phyloP scores from a whole-genome alignment of 345 rosid species.

The Salix brachista region DNA sequence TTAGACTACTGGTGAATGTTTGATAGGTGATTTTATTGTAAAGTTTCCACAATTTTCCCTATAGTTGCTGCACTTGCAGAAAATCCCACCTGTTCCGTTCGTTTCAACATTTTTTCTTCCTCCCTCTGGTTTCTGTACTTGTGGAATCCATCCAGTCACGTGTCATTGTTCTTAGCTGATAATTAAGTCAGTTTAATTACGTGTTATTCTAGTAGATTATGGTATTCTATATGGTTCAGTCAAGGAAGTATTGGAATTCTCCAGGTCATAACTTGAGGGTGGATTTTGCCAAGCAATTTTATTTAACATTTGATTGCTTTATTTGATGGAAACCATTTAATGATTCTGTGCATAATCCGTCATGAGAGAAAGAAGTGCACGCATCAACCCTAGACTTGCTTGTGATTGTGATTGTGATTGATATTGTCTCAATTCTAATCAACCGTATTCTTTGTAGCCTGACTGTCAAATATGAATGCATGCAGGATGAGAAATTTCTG shows the following conservation, averaged over 20 bases:
- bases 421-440: no score
- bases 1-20: conserved; percentile 18
- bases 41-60: conserved; percentile 15
- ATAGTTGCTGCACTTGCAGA: not conserved
- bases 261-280: not conserved
- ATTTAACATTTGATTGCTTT: not conserved
- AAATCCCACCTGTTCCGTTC: not conserved
- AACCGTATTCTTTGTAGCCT: no score
- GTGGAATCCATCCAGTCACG: conserved; percentile 14
- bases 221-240: not conserved
- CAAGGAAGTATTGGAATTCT: not conserved
- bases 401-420: not conserved
- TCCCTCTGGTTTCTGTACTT: not conserved
- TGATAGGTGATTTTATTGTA: conserved; percentile 33
- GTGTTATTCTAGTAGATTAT: not conserved
- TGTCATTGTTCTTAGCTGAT: conserved; percentile 8
- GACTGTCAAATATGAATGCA: no score
- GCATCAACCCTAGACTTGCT: not conserved
- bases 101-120: not conserved
- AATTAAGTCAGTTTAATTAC: not conserved
- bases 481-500: not conserved
- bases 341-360: not conserved
- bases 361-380: not conserved
- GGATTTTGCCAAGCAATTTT: not conserved
- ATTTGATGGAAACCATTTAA: not conserved